Percentiles rank a stretch among this genome's conserved stretches.
Evolutionary conservation across 139 green algal species (phyloP).

Genomic region (Closterium sp.): DNA sequence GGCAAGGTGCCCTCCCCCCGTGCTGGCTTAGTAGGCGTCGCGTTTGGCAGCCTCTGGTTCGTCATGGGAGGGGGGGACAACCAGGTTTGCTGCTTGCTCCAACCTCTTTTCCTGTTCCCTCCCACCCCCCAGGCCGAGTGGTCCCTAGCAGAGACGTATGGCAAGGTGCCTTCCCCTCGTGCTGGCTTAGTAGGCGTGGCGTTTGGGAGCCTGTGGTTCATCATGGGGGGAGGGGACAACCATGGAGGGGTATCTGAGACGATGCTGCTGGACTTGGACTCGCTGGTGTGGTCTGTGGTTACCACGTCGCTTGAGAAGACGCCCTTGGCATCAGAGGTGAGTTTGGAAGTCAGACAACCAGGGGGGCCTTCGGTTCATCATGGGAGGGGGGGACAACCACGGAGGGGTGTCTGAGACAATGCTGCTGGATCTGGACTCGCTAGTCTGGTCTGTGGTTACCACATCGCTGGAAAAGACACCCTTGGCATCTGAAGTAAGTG

Average conservation of each 20-base stretch:
- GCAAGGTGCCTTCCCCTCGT: constrained; percentile 65
- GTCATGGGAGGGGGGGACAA: too few relatives aligned
- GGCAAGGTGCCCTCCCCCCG: too few relatives aligned
- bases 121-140: constrained; percentile 16
- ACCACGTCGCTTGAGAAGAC: constrained; percentile 49
- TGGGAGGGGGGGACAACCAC: too few relatives aligned
- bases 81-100: too few relatives aligned
- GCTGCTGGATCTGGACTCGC: constrained; percentile 69
- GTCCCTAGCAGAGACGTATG: constrained; percentile 43
- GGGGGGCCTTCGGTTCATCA: too few relatives aligned
- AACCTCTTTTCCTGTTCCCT: too few relatives aligned
- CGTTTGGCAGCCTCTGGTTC: too few relatives aligned
- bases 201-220: constrained; percentile 73
- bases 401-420: constrained; percentile 76
- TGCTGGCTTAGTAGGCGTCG: too few relatives aligned
- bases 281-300: constrained; percentile 54
- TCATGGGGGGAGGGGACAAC: constrained; percentile 92
- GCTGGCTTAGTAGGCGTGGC: constrained; percentile 77
- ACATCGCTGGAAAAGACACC: too few relatives aligned
- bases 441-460: constrained; percentile 45
- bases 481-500: too few relatives aligned
- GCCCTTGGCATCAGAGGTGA: neutral
- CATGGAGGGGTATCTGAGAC: constrained; percentile 80
- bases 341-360: neutral
- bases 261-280: constrained; percentile 74